phyloP scores from a whole-genome alignment of 129 eudicot species.

The Apium graveolens region DNA sequence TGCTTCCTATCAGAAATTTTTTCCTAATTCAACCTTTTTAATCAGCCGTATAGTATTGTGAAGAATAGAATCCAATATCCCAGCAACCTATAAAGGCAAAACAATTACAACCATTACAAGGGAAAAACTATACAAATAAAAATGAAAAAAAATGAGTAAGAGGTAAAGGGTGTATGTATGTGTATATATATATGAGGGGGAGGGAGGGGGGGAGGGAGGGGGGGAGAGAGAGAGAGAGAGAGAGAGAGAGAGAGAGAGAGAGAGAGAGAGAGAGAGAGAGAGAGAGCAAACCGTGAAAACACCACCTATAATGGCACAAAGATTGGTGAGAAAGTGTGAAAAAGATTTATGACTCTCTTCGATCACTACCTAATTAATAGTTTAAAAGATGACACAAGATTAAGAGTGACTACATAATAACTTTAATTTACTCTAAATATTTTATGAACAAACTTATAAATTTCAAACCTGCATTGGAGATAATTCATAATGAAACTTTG shows the following conservation, averaged over 20 bases:
- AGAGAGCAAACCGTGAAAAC: slow-evolving; percentile 74
- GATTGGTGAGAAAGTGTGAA: slow-evolving; percentile 80
- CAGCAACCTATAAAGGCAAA: slow-evolving; percentile 64
- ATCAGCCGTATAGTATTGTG: slow-evolving; percentile 72
- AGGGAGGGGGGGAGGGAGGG: no score
- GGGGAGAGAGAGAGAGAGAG: no score
- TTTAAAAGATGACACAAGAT: background rate
- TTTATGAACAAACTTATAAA: background rate
- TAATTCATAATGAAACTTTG: slow-evolving; percentile 75
- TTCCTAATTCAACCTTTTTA: slow-evolving; percentile 90
- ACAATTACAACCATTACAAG: background rate
- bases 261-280: background rate
- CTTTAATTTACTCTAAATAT: background rate
- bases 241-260: no score
- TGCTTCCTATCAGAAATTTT: slow-evolving; percentile 47
- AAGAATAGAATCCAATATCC: slow-evolving; percentile 82
- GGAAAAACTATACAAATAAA: background rate
- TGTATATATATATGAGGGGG: no score
- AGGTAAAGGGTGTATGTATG: background rate
- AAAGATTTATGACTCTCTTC: slow-evolving; percentile 64
- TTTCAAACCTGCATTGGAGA: slow-evolving; percentile 89
- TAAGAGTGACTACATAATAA: background rate
- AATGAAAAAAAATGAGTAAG: background rate
- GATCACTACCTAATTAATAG: slow-evolving; percentile 59
- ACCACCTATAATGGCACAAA: slow-evolving; percentile 97